Conservation (phyloP, 306 rosid species). For the apple (Malus domestica) region ASM211411v1 NC_041796.1:2009001-2009500, state of each 20-base stretch:
- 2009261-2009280: slow-evolving; percentile 34
- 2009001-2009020: not conserved
- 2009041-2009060: not conserved
- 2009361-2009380: slow-evolving; percentile 1
- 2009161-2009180: slow-evolving; percentile 50
- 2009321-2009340: slow-evolving; percentile 42
- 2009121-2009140: not conserved
- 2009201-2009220: not conserved
- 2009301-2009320: slow-evolving; percentile 56
- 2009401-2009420: slow-evolving; percentile 22
- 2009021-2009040: not conserved
- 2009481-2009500: slow-evolving; percentile 20
- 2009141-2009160: slow-evolving; percentile 18
- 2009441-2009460: slow-evolving; percentile 36
- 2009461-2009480: slow-evolving; percentile 39
- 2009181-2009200: slow-evolving; percentile 2
- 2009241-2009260: slow-evolving; percentile 12
- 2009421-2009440: not conserved
- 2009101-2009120: not conserved
- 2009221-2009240: not conserved
- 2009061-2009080: not conserved
- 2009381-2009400: slow-evolving; percentile 13
- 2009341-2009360: slow-evolving; percentile 4
- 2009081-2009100: not conserved
- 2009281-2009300: slow-evolving; percentile 49